Conservation (phyloP, 2,329 filamentous ascomycete species). For the Fusarium stilboides region DNA sequence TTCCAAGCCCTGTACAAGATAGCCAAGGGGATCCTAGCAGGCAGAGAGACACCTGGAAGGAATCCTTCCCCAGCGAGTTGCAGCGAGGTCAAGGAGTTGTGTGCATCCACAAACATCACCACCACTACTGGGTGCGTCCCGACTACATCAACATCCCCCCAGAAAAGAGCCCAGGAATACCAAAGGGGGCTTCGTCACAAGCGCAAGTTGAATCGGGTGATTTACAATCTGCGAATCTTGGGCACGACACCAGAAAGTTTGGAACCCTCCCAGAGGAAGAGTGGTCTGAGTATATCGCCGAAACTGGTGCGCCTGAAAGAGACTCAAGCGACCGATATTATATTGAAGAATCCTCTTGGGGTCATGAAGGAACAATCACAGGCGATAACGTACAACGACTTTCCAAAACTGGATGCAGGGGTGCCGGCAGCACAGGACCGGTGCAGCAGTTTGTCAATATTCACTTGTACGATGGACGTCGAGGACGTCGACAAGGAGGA, state of each 20-base stretch:
- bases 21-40: conserved; percentile 35
- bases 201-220: conserved; percentile 32
- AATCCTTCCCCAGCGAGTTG: conserved; percentile 21
- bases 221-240: conserved; percentile 44
- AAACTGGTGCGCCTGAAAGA: conserved; percentile 32
- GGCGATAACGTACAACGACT: conserved; percentile 20
- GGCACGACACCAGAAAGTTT: conserved; percentile 36
- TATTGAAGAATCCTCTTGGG: conserved; percentile 40
- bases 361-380: conserved; percentile 31
- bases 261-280: conserved; percentile 38
- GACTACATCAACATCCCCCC: conserved; percentile 41
- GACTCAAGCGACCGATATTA: conserved; percentile 53
- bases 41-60: conserved; percentile 24
- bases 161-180: not conserved
- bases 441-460: conserved; percentile 49
- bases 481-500: conserved; percentile 1
- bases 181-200: conserved; percentile 15
- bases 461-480: conserved; percentile 42
- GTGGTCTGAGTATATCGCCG: conserved; percentile 49
- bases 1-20: conserved; percentile 11
- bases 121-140: conserved; percentile 71
- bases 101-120: conserved; percentile 73
- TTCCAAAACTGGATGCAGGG: not conserved
- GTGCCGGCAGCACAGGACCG: conserved; percentile 5
- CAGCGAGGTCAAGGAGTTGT: conserved; percentile 49